Percentiles rank a stretch among this genome's conserved stretches.
phyloP scores from a whole-genome alignment of 805 yeast species.

The Kodamaea kaohsiungensis region DNA sequence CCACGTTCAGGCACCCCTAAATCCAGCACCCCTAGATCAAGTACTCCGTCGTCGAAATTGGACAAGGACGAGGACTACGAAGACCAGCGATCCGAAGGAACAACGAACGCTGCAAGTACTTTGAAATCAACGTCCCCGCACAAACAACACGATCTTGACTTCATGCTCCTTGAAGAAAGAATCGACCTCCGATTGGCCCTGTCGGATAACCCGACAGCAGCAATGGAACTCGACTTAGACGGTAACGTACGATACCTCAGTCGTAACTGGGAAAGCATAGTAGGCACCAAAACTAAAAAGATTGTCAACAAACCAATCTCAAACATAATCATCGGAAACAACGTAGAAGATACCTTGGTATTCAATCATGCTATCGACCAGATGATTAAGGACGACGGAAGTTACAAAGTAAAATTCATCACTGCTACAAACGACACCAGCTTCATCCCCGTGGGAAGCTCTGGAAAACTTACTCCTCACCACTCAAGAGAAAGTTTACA shows the following conservation, averaged over 20 bases:
- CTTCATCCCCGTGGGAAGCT: slow-evolving; percentile 2
- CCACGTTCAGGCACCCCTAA: not conserved
- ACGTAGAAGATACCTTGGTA: slow-evolving; percentile 61
- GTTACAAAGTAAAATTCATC: slow-evolving; percentile 74
- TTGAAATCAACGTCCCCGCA: slow-evolving; percentile 1
- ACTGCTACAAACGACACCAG: slow-evolving; percentile 44
- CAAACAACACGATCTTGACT: not conserved
- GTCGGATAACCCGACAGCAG: slow-evolving; percentile 70
- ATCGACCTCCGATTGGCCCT: slow-evolving; percentile 63
- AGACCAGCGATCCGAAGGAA: not conserved
- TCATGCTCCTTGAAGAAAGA: slow-evolving; percentile 28
- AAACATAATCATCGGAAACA: slow-evolving; percentile 61
- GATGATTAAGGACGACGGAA: slow-evolving; percentile 72
- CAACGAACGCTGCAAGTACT: not conserved
- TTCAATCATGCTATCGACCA: slow-evolving; percentile 68
- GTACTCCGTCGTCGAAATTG: not conserved
- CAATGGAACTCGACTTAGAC: slow-evolving; percentile 79
- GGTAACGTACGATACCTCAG: slow-evolving; percentile 77
- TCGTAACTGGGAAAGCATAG: slow-evolving; percentile 74
- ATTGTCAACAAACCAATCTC: slow-evolving; percentile 60
- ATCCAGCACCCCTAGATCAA: not conserved
- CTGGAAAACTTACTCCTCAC: slow-evolving; percentile 25
- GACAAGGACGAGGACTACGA: not conserved
- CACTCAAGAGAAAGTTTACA: slow-evolving; percentile 22
- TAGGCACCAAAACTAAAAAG: slow-evolving; percentile 63